phyloP scores from a whole-genome alignment of 441 rosid species.

The Erodium texanum region DNA sequence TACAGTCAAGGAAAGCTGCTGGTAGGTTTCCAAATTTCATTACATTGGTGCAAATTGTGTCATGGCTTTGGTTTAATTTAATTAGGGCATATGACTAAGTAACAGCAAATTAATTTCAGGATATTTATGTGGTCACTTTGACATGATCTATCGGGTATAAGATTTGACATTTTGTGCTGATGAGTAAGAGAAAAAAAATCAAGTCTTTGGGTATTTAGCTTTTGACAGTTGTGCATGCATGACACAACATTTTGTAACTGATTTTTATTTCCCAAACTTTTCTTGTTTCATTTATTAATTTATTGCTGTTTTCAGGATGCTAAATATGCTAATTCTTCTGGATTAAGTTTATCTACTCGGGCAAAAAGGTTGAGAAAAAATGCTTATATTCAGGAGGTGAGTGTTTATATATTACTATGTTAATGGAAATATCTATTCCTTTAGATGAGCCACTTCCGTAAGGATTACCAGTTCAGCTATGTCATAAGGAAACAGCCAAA shows the following conservation, averaged over 20 bases:
- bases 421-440: background rate
- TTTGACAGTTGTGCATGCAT: background rate
- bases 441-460: constrained; percentile 1
- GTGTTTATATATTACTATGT: background rate
- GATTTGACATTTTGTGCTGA: background rate
- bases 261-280: background rate
- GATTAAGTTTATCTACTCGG: constrained; percentile 22
- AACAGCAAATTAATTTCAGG: background rate
- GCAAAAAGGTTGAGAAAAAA: constrained; percentile 39
- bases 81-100: too few species aligned
- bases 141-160: background rate
- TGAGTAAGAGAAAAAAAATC: background rate
- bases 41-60: background rate
- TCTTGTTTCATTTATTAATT: background rate
- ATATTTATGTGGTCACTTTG: background rate
- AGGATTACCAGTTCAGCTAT: background rate
- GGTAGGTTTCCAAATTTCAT: constrained; percentile 33
- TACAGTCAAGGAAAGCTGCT: constrained; percentile 26
- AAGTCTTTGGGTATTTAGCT: background rate
- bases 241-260: constrained; percentile 6
- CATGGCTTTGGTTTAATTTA: background rate
- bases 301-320: constrained; percentile 24
- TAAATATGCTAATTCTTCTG: constrained; percentile 25
- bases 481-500: background rate
- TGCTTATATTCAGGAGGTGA: constrained; percentile 52